These are phyloP conservation scores for Pyracantha coccinea DNA, from an alignment of 331 rosid species.

Conservation along the genomic window DNA sequence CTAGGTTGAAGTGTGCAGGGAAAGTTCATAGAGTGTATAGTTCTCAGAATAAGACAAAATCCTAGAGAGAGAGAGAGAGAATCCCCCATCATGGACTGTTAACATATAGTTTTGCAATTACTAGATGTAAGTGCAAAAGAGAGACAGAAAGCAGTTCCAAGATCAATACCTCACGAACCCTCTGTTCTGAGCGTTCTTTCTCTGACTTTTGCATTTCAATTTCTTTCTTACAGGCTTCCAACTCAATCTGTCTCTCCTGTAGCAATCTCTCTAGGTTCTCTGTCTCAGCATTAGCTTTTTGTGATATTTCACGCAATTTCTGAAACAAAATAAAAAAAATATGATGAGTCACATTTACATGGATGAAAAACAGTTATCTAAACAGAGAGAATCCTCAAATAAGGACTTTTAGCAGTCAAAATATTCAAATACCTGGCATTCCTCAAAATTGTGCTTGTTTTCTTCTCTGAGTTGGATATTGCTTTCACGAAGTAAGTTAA, in stretches of 20 bases:
- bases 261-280: constrained; percentile 51
- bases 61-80: background rate
- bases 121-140: background rate
- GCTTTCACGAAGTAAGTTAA: constrained; percentile 95
- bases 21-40: too few species aligned
- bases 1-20: background rate
- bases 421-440: constrained; percentile 62
- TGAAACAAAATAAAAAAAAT: constrained; percentile 5
- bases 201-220: constrained; percentile 51
- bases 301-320: constrained; percentile 75
- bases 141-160: constrained; percentile 6
- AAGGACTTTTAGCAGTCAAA: background rate
- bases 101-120: background rate
- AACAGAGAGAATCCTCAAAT: background rate
- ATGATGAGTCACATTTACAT: background rate
- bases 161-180: constrained; percentile 65
- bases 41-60: background rate
- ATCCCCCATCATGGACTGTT: background rate
- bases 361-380: background rate
- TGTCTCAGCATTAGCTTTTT: constrained; percentile 46
- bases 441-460: constrained; percentile 94
- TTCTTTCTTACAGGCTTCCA: constrained; percentile 52
- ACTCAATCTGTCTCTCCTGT: constrained; percentile 48
- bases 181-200: constrained; percentile 44
- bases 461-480: constrained; percentile 96